Evolutionary conservation across 345 rosid species (phyloP).

Genomic region (Corymbia maculata): DNA sequence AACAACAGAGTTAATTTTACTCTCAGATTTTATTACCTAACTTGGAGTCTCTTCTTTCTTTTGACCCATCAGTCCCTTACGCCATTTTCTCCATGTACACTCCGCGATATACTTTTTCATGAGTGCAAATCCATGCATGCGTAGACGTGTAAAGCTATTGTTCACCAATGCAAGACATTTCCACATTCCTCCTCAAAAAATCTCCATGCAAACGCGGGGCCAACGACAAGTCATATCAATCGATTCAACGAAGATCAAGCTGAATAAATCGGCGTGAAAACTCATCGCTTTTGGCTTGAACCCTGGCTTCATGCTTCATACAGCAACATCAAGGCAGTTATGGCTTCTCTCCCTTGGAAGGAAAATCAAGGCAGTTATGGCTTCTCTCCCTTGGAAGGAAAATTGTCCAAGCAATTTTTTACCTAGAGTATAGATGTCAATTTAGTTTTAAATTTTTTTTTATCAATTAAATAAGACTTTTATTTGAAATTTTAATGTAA

Average conservation of each 20-base stretch:
- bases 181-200: not conserved
- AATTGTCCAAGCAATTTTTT: no score
- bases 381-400: slow-evolving; percentile 57
- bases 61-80: not conserved
- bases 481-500: no score
- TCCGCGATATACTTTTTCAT: not conserved
- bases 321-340: slow-evolving; percentile 82
- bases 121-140: not conserved
- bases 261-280: not conserved
- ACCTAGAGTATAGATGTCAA: no score
- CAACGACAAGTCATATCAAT: not conserved
- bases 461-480: no score
- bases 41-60: not conserved
- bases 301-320: slow-evolving; percentile 86
- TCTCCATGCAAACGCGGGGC: not conserved
- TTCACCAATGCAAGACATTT: no score
- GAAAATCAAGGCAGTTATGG: slow-evolving; percentile 82
- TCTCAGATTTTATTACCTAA: not conserved
- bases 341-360: slow-evolving; percentile 63
- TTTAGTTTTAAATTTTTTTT: not conserved
- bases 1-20: not conserved
- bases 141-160: not conserved
- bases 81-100: not conserved
- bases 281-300: slow-evolving; percentile 62
- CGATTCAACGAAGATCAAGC: not conserved